These are phyloP conservation scores for Scutellaria barbata DNA, from an alignment of 257 asterid species.

Conservation along the genomic window DNA sequence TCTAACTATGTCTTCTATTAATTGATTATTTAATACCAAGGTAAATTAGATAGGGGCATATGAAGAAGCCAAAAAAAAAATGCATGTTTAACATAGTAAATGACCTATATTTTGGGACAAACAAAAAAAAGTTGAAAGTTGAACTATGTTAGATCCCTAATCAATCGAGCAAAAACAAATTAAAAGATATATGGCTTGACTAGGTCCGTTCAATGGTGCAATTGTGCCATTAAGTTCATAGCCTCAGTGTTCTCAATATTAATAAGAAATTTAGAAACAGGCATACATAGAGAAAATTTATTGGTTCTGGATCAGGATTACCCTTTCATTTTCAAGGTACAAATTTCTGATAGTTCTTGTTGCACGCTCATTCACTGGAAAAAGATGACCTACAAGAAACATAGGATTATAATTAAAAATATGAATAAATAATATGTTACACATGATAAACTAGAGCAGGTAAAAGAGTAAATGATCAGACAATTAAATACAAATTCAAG, in stretches of 20 bases:
- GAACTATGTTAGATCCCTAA: conserved; percentile 8
- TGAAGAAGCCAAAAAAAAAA: neutral
- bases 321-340: conserved; percentile 95
- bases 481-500: conserved; percentile 19
- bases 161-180: conserved; percentile 23
- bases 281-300: conserved; percentile 26
- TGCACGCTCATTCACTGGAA: conserved; percentile 93
- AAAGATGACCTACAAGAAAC: conserved; percentile 68
- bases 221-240: conserved; percentile 12
- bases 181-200: neutral
- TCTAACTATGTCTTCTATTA: too few relatives aligned
- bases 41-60: too few relatives aligned
- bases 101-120: too few relatives aligned
- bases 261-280: conserved; percentile 19
- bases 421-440: conserved; percentile 8
- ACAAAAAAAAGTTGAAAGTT: neutral
- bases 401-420: conserved; percentile 2
- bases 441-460: conserved; percentile 19
- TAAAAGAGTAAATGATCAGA: neutral
- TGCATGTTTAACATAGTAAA: neutral
- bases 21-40: too few relatives aligned
- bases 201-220: neutral
- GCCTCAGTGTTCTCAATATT: conserved; percentile 1
- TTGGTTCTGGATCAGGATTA: conserved; percentile 39
- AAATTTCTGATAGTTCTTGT: conserved; percentile 86